phyloP scores from a whole-genome alignment of 2,329 filamentous ascomycete species.

The Alternaria infectoria region DNA sequence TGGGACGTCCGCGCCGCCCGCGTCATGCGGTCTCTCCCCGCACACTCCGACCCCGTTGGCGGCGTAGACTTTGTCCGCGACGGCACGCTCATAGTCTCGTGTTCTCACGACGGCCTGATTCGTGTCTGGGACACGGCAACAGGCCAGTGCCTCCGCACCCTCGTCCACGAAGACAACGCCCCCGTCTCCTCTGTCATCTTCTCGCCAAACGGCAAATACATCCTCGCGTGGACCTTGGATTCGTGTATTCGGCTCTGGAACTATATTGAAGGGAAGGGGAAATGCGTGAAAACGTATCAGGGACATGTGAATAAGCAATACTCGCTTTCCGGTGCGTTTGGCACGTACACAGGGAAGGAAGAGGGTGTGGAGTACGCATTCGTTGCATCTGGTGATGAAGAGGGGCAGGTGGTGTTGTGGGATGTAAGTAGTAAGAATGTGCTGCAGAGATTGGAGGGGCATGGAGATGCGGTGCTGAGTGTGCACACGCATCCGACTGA shows the following conservation, averaged over 20 bases:
- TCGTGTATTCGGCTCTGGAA: constrained; percentile 92
- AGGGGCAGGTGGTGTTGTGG: constrained; percentile 86
- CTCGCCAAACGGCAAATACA: constrained; percentile 89
- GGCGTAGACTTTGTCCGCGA: constrained; percentile 93
- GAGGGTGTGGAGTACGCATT: constrained; percentile 59
- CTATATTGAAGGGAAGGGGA: constrained; percentile 86
- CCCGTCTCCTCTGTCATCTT: constrained; percentile 89
- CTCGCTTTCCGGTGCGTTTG: constrained; percentile 85
- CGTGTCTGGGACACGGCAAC: constrained; percentile 96
- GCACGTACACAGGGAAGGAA: constrained; percentile 59
- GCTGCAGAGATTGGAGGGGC: constrained; percentile 68
- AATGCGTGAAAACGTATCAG: constrained; percentile 96
- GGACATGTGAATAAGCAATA: constrained; percentile 86
- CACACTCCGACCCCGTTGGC: constrained; percentile 92
- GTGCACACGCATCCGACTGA: constrained; percentile 65
- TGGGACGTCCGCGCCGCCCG: constrained; percentile 93
- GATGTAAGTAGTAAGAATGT: constrained; percentile 86
- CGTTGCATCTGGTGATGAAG: constrained; percentile 83
- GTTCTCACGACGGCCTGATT: constrained; percentile 77
- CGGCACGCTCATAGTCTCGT: constrained; percentile 89
- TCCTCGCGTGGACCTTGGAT: constrained; percentile 91
- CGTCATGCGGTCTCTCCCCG: constrained; percentile 88
- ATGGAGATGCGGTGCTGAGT: constrained; percentile 64
- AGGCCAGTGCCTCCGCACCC: constrained; percentile 90
- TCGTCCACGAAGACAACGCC: constrained; percentile 96